Evolutionary conservation across 192 early-diverging fungal species (phyloP).

Genomic region (Mortierella antarctica): DNA sequence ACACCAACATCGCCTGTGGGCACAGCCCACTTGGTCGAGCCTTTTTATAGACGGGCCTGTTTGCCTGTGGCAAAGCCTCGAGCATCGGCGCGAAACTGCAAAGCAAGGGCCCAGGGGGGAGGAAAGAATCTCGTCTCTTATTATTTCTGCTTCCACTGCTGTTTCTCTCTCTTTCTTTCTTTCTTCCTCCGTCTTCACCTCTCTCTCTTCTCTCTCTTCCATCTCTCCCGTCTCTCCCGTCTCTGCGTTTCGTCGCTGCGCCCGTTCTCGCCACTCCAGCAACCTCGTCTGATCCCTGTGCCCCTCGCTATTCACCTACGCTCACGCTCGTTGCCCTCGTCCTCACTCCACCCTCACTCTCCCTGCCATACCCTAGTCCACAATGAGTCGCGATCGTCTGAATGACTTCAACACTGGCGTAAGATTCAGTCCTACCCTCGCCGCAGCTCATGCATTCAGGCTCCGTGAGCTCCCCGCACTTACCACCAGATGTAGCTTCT

Average conservation of each 20-base stretch:
- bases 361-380: too few relatives aligned
- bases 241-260: neutral
- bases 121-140: neutral
- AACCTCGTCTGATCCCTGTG: neutral
- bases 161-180: neutral
- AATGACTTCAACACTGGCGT: constrained; percentile 46
- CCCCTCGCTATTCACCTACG: neutral
- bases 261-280: neutral
- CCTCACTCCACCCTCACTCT: neutral
- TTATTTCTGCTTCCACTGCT: neutral
- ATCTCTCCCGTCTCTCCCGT: neutral
- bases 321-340: neutral
- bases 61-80: too few relatives aligned
- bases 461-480: too few relatives aligned
- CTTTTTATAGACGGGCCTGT: too few relatives aligned
- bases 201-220: neutral
- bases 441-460: too few relatives aligned
- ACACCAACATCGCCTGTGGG: too few relatives aligned
- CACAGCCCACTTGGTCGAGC: too few relatives aligned
- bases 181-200: neutral
- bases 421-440: neutral
- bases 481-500: too few relatives aligned
- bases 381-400: constrained; percentile 51
- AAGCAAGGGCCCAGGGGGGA: neutral
- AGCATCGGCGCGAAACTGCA: too few relatives aligned